phyloP scores from a whole-genome alignment of 2,329 filamentous ascomycete genomes.

The Myriosclerotinia scirpicola region DNA sequence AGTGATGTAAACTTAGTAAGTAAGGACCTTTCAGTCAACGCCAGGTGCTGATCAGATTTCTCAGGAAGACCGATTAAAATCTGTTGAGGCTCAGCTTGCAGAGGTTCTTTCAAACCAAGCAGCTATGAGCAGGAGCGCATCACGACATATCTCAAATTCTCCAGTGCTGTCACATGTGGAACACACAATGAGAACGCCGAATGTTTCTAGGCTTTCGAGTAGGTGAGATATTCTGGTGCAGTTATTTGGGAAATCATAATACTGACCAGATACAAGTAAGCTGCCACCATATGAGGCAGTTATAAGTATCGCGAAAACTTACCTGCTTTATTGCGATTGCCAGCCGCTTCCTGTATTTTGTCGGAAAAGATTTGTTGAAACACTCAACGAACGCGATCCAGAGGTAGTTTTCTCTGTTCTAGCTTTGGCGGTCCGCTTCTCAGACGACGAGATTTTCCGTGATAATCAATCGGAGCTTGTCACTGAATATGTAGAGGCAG shows the following conservation, averaged over 20 bases:
- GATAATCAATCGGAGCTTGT: constrained; percentile 35
- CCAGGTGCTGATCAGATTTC: neutral
- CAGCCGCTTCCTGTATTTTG: constrained; percentile 52
- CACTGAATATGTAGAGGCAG: constrained; percentile 43
- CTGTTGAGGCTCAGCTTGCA: constrained; percentile 36
- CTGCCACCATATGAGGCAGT: constrained; percentile 45
- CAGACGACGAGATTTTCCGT: constrained; percentile 35
- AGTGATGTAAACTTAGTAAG: constrained; percentile 20
- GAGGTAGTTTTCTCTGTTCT: constrained; percentile 43
- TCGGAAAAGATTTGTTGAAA: constrained; percentile 44
- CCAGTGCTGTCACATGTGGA: constrained; percentile 12
- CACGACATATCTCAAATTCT: constrained; percentile 23
- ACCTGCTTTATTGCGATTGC: constrained; percentile 50
- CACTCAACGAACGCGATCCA: constrained; percentile 43
- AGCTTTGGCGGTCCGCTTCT: constrained; percentile 48
- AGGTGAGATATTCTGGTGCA: constrained; percentile 19
- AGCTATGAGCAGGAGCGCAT: constrained; percentile 22
- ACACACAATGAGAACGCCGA: constrained; percentile 7
- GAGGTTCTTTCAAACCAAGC: constrained; percentile 36
- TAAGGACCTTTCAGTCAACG: neutral
- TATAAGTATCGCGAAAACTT: constrained; percentile 44
- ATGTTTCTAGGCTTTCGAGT: constrained; percentile 23
- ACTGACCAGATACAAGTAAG: constrained; percentile 28
- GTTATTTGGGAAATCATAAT: neutral
- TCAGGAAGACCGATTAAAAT: constrained; percentile 37